Base-by-base conservation (phyloP, 2,329 filamentous ascomycete genomes). In the Penicillium hesseltinei region DNA sequence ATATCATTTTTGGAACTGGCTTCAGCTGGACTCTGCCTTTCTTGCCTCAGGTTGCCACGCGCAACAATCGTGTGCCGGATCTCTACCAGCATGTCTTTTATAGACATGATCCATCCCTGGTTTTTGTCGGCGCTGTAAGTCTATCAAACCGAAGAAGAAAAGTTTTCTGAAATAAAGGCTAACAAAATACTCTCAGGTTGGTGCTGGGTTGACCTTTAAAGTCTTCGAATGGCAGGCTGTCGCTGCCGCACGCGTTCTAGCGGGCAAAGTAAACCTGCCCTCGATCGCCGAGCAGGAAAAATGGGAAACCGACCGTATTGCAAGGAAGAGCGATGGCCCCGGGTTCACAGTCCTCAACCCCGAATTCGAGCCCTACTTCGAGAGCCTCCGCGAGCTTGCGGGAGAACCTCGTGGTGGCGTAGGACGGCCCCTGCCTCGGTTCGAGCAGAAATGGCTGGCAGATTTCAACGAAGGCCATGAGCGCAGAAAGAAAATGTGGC, bases 141-240 rank as follows among this genome's bases (percentile, higher is more conserved):
- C 15, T 10, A 29, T 33, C 13, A 6, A 10, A 9, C 17, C 2
- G 19, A 19, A 27, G n/a, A n/a, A 33, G n/a, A 35, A 35, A 35
- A 11, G 29, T 8, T 7, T 1, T 0, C 5, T 2, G 8, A 29
- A 15, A 17, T 4, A 4, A 10, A 23, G 19, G 27, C 59, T 67
- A 42, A 67, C 35, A 36, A n/a, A 7, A 6, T 3, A 17, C 71
- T 2, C 10, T 4, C 38, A 75, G 71, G 70, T 75, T 25, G 69
- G 70, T 10, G 73, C 69, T 1, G 73, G 73, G 0, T 61, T 89
- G 29, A 89, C 86, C 0, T 89, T 89, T 73, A 87, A 86, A 67
- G 80, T 88, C 31, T 88, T 87, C 54, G 86, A 88, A 71, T 88
- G 84, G 83, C 86, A 88, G 65, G 84, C 85, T 7, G 85, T 88